Evolutionary conservation across 345 rosid species (phyloP), one percentile per base, ranked within the genome.

Genomic region (Eucalyptus erythrocorys): DNA sequence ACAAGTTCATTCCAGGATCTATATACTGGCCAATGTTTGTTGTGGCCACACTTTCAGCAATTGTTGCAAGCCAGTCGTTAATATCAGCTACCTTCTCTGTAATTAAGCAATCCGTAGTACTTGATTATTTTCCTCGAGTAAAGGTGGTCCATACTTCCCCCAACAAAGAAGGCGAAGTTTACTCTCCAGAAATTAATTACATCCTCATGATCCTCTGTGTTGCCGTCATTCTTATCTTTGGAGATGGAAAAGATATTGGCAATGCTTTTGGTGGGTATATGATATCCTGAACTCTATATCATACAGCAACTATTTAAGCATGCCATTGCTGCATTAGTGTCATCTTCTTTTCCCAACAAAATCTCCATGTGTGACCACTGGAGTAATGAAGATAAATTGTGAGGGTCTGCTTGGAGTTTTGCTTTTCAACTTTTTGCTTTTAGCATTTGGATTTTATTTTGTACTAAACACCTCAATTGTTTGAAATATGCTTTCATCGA

Each of bases 21-120:
- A 85, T 96, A 43, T 97, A 97, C 91, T 97, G 99, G 99, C 99
- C 98, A 32, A 93, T 97, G 80, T 95, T 96, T 90, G 76, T 95
- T 87, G 90, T 96, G 57, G 92, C 99, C 93, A 94, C 98, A 9
- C 90, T 89, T 85, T 96, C 99, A 48, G 99, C 99, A 3, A 91
- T 92, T 71, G 97, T 97, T 37, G 98, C 99, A 15, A 97, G 99
- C 91, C 99, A 97, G 86, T 97, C 99, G 1, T 91, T 97, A 47
- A 95, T 97, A 91, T 97, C 99, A 6, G 98, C 99, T 19, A 95
- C 99, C 22, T 97, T 97, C 89, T 97, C 97, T 34, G 90, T 97
- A 48, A 93, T 97, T 93, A 96, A 96, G 94, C 99, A 97, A 91
- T 96, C 99, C 24, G 96, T 96, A 43, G 96, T 96, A 16, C 95